phyloP scores from a whole-genome alignment of 768 basidiomycete genomes.

The Cystofilobasidium macerans region DNA sequence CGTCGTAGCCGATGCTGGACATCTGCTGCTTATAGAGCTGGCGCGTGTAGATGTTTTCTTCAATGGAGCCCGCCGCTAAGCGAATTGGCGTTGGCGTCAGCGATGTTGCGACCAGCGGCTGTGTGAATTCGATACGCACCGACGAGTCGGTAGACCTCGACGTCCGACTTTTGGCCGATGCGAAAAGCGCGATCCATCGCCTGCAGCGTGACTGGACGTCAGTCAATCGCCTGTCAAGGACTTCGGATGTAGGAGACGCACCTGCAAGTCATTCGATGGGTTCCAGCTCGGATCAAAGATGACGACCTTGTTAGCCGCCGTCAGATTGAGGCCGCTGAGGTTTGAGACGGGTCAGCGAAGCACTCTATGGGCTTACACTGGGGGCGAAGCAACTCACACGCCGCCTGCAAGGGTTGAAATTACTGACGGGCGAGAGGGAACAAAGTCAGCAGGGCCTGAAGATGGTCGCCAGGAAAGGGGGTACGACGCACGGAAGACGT shows the following conservation, averaged over 20 bases:
- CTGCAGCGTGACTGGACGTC: too few relatives aligned
- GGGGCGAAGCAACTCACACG: slow-evolving; percentile 40
- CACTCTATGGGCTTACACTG: background rate
- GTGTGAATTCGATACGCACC: background rate
- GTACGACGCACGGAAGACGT: slow-evolving; percentile 47
- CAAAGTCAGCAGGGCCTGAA: slow-evolving; percentile 46
- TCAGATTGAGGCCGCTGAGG: slow-evolving; percentile 7
- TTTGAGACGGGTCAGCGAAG: background rate
- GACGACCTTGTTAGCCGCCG: slow-evolving; percentile 57
- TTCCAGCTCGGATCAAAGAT: slow-evolving; percentile 25
- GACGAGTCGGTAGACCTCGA: slow-evolving; percentile 68
- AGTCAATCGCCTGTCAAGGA: too few relatives aligned
- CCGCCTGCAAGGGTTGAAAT: slow-evolving; percentile 67
- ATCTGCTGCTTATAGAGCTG: slow-evolving; percentile 91
- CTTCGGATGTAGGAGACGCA: background rate
- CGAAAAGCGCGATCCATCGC: slow-evolving; percentile 52
- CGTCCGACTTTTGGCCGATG: slow-evolving; percentile 76
- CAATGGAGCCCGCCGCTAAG: slow-evolving; percentile 53
- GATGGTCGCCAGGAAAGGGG: slow-evolving; percentile 34
- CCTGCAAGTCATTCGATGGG: slow-evolving; percentile 54
- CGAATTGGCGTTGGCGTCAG: background rate
- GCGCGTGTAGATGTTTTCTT: slow-evolving; percentile 37
- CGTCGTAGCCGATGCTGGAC: slow-evolving; percentile 80
- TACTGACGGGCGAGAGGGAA: background rate
- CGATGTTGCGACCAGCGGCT: background rate